Conservation (phyloP, 352 stramenopile species). For the Phytophthora crassamura region DNA sequence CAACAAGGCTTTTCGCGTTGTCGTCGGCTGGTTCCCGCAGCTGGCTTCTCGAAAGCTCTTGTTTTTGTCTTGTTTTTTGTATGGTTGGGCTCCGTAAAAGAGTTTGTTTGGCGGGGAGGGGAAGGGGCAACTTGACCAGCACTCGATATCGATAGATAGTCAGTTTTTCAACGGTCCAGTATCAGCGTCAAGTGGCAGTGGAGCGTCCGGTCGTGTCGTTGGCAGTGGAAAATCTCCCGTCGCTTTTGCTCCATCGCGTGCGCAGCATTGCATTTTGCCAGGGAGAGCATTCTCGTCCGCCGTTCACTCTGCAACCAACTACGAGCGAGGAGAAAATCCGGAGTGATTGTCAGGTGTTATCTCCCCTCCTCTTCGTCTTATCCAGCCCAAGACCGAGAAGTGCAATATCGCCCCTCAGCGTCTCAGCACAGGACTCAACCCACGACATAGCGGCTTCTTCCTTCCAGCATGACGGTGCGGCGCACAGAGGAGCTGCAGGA, state of each 20-base stretch:
- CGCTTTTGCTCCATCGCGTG: slow-evolving; percentile 21
- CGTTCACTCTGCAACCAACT: slow-evolving; percentile 24
- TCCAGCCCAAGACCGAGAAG: slow-evolving; percentile 5
- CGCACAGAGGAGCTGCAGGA: slow-evolving; percentile 86
- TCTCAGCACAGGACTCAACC: background rate
- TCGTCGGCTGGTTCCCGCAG: slow-evolving; percentile 1
- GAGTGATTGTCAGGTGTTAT: slow-evolving; percentile 3
- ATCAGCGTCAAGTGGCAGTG: slow-evolving; percentile 1
- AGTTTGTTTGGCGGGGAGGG: too few species aligned
- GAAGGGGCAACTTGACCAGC: slow-evolving; percentile 21
- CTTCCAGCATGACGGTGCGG: slow-evolving; percentile 53
- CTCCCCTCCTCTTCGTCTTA: slow-evolving; percentile 34
- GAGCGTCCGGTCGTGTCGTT: slow-evolving; percentile 28
- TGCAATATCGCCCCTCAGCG: too few species aligned
- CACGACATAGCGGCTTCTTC: background rate
- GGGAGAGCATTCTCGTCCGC: slow-evolving; percentile 3
- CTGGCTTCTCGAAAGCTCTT: background rate
- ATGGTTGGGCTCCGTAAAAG: background rate
- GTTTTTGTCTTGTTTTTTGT: too few species aligned
- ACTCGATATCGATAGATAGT: slow-evolving; percentile 24
- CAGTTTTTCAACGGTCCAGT: slow-evolving; percentile 34
- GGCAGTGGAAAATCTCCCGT: slow-evolving; percentile 31
- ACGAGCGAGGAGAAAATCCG: slow-evolving; percentile 13
- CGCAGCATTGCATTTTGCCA: background rate
- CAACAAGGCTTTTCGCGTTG: slow-evolving; percentile 3